Evolutionary conservation across 1,139 yeast species (phyloP), one percentile per base, ranked within the genome.

Genomic region (Taphrina wiesneri): DNA sequence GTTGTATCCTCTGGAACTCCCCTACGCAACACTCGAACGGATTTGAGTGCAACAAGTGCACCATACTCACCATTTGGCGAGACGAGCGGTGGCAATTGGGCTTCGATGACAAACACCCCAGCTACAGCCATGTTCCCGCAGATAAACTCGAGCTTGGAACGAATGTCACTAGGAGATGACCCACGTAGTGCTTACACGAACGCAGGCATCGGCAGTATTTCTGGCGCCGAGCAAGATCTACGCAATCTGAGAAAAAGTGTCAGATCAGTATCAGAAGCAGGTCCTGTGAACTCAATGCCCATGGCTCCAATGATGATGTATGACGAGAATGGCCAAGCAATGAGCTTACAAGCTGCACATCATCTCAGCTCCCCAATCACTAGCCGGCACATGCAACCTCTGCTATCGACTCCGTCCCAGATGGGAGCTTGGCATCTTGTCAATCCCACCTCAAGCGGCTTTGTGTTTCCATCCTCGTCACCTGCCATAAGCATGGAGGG

Each of bases 161-260:
- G 76, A 60, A 72, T 74, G 56, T 75, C 78, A 3, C 74, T 69
- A 5, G 43, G 36, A 19, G 56, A 51, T 26, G 51, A 32, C 25
- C 28, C 64, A 2, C 45, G 56, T 25, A 21, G 7, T 45, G 25
- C 15, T 2, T 15, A 21, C 17, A 28, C 56, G 11, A 28, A 41
- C 23, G 32, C 47, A 11, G 69, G 69, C 13, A 56, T 70, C 21
- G 43, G 25, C 7, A 57, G 63, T 56, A 66, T 47, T 30, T 47
- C 68, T 57, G n/a, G 49, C 39, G 43, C 49, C 54, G 77, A 74
- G 60, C 65, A 72, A 9, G 76, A 75, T 61, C 72, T 71, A 41
- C 72, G 72, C 51, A 74, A 75, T 69, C 72, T 70, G 67, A 70
- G 75, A 13, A 65, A 69, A 19, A 39, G 70, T 15, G 61, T 72